Conservation (phyloP, 495 filamentous ascomycete species). For the Elasticomyces elasticus region DNA sequence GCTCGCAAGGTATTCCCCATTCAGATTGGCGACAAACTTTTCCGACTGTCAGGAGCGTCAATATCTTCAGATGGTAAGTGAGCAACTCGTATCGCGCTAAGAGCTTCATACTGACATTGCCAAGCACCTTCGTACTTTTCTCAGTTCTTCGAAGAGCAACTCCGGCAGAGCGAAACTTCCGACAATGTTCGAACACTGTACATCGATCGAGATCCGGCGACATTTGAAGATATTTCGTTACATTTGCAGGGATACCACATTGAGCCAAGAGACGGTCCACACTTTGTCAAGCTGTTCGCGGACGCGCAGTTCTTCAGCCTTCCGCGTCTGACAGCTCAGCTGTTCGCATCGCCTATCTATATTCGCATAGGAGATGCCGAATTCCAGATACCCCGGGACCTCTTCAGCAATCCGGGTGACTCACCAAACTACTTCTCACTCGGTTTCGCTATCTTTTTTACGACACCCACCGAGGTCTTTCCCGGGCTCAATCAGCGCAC, state of each 20-base stretch:
- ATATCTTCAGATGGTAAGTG: slow-evolving; percentile 88
- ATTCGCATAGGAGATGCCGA: slow-evolving; percentile 75
- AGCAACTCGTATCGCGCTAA: background rate
- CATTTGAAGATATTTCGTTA: slow-evolving; percentile 78
- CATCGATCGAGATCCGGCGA: slow-evolving; percentile 88
- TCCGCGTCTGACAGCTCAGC: slow-evolving; percentile 79
- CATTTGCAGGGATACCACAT: slow-evolving; percentile 94
- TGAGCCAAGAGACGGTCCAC: slow-evolving; percentile 64
- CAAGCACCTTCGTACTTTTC: slow-evolving; percentile 96
- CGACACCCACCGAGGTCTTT: slow-evolving; percentile 67
- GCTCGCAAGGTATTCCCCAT: slow-evolving; percentile 74
- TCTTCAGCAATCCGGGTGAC: slow-evolving; percentile 78
- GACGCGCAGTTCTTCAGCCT: slow-evolving; percentile 94
- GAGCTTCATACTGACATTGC: slow-evolving; percentile 34
- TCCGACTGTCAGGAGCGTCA: slow-evolving; percentile 87
- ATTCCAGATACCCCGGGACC: slow-evolving; percentile 83
- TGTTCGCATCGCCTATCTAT: slow-evolving; percentile 90
- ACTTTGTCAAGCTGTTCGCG: slow-evolving; percentile 87
- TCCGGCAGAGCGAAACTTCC: slow-evolving; percentile 50
- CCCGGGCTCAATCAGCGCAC: slow-evolving; percentile 71
- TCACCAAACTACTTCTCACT: slow-evolving; percentile 92
- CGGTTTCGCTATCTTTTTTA: slow-evolving; percentile 84
- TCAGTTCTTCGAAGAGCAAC: slow-evolving; percentile 79
- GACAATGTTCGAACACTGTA: slow-evolving; percentile 64
- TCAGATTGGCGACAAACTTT: slow-evolving; percentile 85